Evolutionary conservation across 2,329 filamentous ascomycete species (phyloP), one percentile per base, ranked within the genome.

Genomic region (Phyllosticta capitalensis): DNA sequence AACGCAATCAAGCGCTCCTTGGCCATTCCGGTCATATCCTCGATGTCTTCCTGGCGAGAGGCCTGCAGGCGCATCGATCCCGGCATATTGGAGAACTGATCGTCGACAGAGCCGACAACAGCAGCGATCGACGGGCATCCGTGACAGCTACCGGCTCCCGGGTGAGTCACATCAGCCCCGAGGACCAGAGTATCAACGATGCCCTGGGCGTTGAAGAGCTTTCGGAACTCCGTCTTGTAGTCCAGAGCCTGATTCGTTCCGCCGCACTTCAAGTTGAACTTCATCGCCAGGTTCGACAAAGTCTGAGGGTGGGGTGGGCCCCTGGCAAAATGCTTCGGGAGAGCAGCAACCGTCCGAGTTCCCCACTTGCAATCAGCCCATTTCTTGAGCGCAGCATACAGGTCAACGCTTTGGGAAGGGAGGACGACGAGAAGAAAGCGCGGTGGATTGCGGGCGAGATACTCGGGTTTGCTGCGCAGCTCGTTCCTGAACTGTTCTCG

Each of bases 91-190:
- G 63, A 65, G 19, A 67, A 70, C 1, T 62, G n/a, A 0, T 57
- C 19, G 50, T 77, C 74, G 4, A 71, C 61, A 21, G 70, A 75
- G 1, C 72, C 75, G 14, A 78, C 76, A 1, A 78, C 63, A 4
- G 69, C 70, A 1, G 75, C 74, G 19, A 78, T 71, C 0, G 73
- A 76, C 0, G 75, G 75, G 9, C 65, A 65, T 1, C 33, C 17
- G 0, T 67, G 21, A 1, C 65, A 64, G 1, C 61, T 50, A 1
- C 66, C 65, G 0, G 33, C 50, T 21, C 50, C 48, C 1, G 76
- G 73, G 62, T 80, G 77, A 0, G 72, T 74, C 0, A 77, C 71
- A 62, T 80, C 78, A 0, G 71, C 72, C 0, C 76, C 76, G 5
- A 78, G 63, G 5, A 78, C 61, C 57, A 78, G 70, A 0, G 72